Percentiles rank a stretch among this genome's conserved stretches.
Evolutionary conservation across 441 rosid genomes (phyloP).

Genomic region (Euphorbia corollata): DNA sequence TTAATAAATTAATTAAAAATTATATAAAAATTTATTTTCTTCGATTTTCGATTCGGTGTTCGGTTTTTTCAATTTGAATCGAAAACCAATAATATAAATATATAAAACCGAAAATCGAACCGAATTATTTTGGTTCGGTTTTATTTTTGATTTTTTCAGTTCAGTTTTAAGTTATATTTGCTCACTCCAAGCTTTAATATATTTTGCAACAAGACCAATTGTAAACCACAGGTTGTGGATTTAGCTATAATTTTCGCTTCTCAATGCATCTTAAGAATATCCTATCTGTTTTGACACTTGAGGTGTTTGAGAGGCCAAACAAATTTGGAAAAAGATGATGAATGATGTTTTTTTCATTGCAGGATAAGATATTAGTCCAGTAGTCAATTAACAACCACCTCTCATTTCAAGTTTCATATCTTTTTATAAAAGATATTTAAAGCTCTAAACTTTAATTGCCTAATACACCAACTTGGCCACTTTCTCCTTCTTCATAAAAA

Average conservation of each 20-base stretch:
- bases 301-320: not conserved
- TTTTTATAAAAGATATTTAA: not conserved
- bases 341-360: conserved; percentile 8
- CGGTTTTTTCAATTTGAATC: too few relatives aligned
- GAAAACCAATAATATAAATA: too few relatives aligned
- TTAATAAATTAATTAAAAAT: too few relatives aligned
- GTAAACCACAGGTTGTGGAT: not conserved
- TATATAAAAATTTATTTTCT: too few relatives aligned
- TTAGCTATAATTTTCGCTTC: too few relatives aligned
- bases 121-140: too few relatives aligned
- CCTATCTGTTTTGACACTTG: too few relatives aligned
- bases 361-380: not conserved
- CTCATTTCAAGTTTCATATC: not conserved
- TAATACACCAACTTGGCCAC: conserved; percentile 16
- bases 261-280: not conserved
- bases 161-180: too few relatives aligned
- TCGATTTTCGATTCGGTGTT: too few relatives aligned
- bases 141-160: too few relatives aligned
- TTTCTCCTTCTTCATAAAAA: conserved; percentile 1
- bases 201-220: not conserved
- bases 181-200: too few relatives aligned
- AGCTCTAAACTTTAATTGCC: not conserved
- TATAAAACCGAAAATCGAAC: too few relatives aligned
- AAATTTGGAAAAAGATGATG: not conserved
- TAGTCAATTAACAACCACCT: not conserved